Evolutionary conservation across 176 grass and related monocot species (phyloP).

Genomic region (Miscanthus lutarioriparius): DNA sequence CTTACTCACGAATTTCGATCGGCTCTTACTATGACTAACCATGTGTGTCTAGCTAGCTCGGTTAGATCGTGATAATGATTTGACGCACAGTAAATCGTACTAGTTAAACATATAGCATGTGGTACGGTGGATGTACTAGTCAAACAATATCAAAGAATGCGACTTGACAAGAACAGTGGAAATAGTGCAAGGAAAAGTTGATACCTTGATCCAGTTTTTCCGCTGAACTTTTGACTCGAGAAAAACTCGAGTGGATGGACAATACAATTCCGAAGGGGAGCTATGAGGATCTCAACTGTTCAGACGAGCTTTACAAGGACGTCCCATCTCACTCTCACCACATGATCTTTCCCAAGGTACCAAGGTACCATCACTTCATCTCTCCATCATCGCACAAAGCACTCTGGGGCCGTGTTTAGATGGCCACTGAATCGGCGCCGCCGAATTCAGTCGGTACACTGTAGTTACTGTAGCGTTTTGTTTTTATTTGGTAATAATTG

Average conservation of each 20-base stretch:
- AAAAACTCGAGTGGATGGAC: slow-evolving; percentile 10
- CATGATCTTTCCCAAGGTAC: slow-evolving; percentile 11
- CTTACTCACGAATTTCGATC: background rate
- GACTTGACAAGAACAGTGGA: slow-evolving; percentile 27
- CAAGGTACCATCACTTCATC: slow-evolving; percentile 40
- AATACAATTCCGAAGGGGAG: background rate
- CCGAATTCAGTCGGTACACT: too few relatives aligned
- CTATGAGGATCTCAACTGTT: slow-evolving; percentile 10
- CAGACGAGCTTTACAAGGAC: slow-evolving; percentile 10
- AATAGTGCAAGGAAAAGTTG: slow-evolving; percentile 19
- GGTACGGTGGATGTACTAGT: background rate
- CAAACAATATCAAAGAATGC: slow-evolving; percentile 23
- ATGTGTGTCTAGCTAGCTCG: background rate
- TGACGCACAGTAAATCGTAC: background rate
- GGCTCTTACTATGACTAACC: background rate
- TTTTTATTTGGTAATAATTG: too few relatives aligned
- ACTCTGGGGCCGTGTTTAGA: too few relatives aligned
- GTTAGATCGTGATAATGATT: background rate
- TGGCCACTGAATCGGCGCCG: too few relatives aligned
- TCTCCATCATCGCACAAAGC: slow-evolving; percentile 29
- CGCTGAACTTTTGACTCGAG: slow-evolving; percentile 38
- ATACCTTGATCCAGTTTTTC: slow-evolving; percentile 46
- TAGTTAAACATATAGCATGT: background rate
- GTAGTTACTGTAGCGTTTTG: too few relatives aligned
- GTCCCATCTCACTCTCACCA: background rate